Conservation (phyloP, 352 stramenopile genomes). For the Phytopythium vexans region DNA sequence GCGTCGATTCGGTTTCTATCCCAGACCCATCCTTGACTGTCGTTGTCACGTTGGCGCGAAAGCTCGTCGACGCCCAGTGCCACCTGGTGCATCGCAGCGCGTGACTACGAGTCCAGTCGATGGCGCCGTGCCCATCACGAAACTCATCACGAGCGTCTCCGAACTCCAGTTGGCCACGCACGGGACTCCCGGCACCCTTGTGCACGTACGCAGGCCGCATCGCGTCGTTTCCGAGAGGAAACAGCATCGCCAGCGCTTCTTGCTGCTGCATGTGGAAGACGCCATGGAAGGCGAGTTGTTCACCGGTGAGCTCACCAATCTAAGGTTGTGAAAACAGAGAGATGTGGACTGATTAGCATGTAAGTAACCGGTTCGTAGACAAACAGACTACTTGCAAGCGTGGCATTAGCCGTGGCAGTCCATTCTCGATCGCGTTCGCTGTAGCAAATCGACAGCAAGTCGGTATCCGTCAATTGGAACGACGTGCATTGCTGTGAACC, state of each 20-base stretch:
- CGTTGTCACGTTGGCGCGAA: constrained; percentile 18
- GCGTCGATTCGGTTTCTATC: not conserved
- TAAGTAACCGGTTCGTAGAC: too few relatives aligned
- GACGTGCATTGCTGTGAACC: constrained; percentile 15
- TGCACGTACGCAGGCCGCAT: constrained; percentile 43
- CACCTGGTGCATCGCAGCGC: constrained; percentile 35
- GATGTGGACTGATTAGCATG: too few relatives aligned
- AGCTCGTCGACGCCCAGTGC: constrained; percentile 41
- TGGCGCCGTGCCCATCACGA: constrained; percentile 14
- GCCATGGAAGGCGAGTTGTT: constrained; percentile 9
- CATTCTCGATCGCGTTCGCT: constrained; percentile 13
- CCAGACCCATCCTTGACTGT: not conserved
- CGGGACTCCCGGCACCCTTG: constrained; percentile 30
- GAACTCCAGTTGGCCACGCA: constrained; percentile 22
- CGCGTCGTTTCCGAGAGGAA: constrained; percentile 33
- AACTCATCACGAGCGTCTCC: constrained; percentile 12
- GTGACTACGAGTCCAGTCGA: constrained; percentile 44
- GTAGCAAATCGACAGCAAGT: constrained; percentile 32
- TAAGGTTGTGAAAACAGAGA: too few relatives aligned
- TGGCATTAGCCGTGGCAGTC: constrained; percentile 18
- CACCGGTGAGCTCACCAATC: constrained; percentile 8
- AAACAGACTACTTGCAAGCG: constrained; percentile 1
- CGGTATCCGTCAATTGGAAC: constrained; percentile 8
- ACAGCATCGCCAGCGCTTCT: constrained; percentile 35
- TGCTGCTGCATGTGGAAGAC: constrained; percentile 22